These are phyloP conservation scores for Kernera saxatilis DNA, from an alignment of 345 rosid genomes.

Conservation along the genomic window DNA sequence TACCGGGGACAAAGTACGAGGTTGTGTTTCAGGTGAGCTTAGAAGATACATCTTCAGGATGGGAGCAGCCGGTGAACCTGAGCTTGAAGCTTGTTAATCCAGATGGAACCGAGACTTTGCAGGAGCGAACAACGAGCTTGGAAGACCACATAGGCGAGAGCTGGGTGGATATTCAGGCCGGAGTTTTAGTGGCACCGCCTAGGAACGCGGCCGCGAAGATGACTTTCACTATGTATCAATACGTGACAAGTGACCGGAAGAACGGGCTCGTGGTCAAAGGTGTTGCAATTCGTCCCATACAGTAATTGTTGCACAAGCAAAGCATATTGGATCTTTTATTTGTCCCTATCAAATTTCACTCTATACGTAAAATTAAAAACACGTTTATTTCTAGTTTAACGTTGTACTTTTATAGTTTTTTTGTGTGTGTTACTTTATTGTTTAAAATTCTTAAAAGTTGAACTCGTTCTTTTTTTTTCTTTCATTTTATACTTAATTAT, in stretches of 20 bases:
- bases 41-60: not conserved
- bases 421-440: too few relatives aligned
- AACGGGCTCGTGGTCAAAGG: not conserved
- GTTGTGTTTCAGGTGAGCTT: not conserved
- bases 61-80: not conserved
- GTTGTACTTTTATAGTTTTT: too few relatives aligned
- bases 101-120: not conserved
- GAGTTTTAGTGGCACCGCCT: not conserved
- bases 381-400: too few relatives aligned
- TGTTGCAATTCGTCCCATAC: not conserved
- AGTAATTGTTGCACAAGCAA: too few relatives aligned
- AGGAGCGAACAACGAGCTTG: not conserved
- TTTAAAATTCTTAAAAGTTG: too few relatives aligned
- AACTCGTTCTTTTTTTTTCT: too few relatives aligned
- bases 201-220: not conserved
- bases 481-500: too few relatives aligned
- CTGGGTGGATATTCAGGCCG: not conserved
- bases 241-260: not conserved
- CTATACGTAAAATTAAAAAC: too few relatives aligned
- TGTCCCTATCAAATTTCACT: too few relatives aligned
- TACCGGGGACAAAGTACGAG: slow-evolving; percentile 2
- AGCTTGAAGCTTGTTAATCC: not conserved
- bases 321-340: too few relatives aligned
- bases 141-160: not conserved
- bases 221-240: not conserved